Conservation (phyloP, 1,139 yeast species). For the Suhomyces atakaporum region DNA sequence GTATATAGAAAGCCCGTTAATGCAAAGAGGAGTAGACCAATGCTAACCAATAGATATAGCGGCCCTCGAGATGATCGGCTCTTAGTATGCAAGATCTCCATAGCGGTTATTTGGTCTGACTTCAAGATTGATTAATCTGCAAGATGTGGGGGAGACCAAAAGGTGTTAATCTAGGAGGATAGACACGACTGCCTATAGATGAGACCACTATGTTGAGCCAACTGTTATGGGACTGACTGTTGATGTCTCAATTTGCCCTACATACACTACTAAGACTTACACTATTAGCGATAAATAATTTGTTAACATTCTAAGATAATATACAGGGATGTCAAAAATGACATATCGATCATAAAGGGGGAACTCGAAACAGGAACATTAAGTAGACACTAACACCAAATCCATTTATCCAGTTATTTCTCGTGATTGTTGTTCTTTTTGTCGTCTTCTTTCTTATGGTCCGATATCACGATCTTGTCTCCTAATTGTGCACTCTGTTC, state of each 20-base stretch:
- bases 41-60: constrained; percentile 9
- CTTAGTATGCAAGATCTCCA: constrained; percentile 4
- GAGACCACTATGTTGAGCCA: background rate
- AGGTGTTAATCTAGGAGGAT: background rate
- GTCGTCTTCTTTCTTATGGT: constrained; percentile 6
- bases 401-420: background rate
- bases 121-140: too few species aligned
- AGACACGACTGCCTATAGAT: background rate
- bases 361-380: too few species aligned
- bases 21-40: constrained; percentile 14
- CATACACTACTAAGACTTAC: background rate
- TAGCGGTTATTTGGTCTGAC: background rate
- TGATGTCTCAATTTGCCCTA: background rate
- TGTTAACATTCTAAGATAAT: too few species aligned
- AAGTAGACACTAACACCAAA: too few species aligned
- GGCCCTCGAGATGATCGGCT: constrained; percentile 10
- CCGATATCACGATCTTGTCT: constrained; percentile 19
- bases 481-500: constrained; percentile 23
- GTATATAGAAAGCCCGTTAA: constrained; percentile 22
- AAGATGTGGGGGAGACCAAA: background rate
- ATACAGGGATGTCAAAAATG: too few species aligned
- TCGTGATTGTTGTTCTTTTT: background rate
- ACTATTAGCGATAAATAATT: too few species aligned
- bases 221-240: background rate
- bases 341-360: too few species aligned